These are phyloP conservation scores for Triticum timopheevii DNA, from an alignment of 176 grass and related monocot genomes.

Conservation along the genomic window DNA sequence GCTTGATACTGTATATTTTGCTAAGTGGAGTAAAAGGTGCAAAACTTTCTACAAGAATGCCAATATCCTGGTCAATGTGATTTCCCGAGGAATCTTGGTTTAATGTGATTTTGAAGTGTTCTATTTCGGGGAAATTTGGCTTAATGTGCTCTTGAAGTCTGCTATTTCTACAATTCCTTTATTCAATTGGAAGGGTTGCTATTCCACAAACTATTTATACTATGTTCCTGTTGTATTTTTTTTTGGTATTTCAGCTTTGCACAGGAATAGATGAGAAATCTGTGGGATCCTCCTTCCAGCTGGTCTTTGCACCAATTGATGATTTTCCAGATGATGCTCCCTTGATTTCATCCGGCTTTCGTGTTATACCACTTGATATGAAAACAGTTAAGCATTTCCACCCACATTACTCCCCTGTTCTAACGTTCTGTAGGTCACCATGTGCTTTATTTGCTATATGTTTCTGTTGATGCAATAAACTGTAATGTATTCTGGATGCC, in stretches of 20 bases:
- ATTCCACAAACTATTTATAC: background rate
- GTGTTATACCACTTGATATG: slow-evolving; percentile 88
- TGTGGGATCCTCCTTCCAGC: slow-evolving; percentile 84
- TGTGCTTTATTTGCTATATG: background rate
- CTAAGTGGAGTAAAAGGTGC: background rate
- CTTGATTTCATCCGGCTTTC: slow-evolving; percentile 86
- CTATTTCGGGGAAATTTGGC: background rate
- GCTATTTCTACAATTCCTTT: background rate
- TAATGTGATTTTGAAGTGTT: background rate
- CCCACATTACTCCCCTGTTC: background rate
- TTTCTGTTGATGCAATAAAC: background rate
- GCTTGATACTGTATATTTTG: background rate
- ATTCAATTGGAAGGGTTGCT: background rate
- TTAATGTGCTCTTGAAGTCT: background rate
- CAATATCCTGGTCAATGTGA: background rate
- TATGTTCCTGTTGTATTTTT: background rate
- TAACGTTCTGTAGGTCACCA: background rate
- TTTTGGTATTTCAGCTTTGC: slow-evolving; percentile 64
- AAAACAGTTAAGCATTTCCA: slow-evolving; percentile 72
- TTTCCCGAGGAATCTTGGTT: background rate
- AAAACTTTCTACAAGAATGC: background rate
- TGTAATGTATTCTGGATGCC: background rate
- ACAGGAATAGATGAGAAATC: slow-evolving; percentile 95
- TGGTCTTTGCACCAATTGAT: slow-evolving; percentile 92
- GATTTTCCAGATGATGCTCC: slow-evolving; percentile 90